A percentile compares a stretch with the other conserved stretches of the same genome.
Conservation (phyloP, 495 filamentous ascomycete species). For the Podospora didyma region DNA sequence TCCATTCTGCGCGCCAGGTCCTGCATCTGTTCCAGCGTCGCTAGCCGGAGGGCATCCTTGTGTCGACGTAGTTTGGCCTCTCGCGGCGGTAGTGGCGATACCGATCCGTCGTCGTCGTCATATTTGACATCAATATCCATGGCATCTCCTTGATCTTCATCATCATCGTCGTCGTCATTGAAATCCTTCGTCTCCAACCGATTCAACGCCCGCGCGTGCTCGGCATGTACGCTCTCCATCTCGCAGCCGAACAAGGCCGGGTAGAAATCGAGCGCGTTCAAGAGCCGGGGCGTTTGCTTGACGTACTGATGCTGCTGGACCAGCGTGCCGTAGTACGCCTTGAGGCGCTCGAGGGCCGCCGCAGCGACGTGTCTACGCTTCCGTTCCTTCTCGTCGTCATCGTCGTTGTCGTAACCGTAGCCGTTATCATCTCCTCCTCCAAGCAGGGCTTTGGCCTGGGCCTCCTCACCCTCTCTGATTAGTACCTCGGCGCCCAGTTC, state of each 20-base stretch:
- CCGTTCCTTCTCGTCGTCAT: background rate
- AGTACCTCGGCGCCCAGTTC: constrained; percentile 41
- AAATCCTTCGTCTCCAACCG: background rate
- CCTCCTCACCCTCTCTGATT: constrained; percentile 23
- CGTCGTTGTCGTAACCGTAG: background rate
- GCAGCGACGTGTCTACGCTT: background rate
- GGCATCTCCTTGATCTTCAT: background rate
- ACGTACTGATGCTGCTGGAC: constrained; percentile 38
- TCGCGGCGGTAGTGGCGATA: background rate
- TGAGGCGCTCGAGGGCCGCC: constrained; percentile 24
- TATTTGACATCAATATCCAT: background rate
- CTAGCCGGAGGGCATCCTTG: constrained; percentile 22
- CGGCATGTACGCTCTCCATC: constrained; percentile 32
- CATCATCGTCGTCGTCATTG: background rate
- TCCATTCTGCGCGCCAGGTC: constrained; percentile 63
- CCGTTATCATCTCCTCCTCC: background rate
- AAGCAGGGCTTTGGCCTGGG: background rate
- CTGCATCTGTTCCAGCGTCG: constrained; percentile 24
- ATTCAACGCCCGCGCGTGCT: constrained; percentile 17
- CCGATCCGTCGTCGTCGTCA: background rate
- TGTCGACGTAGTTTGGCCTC: background rate
- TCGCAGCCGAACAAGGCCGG: constrained; percentile 38
- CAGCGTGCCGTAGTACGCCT: constrained; percentile 32
- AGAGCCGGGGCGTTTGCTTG: constrained; percentile 19
- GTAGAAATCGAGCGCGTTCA: constrained; percentile 38